Evolutionary conservation across 2,329 filamentous ascomycete genomes (phyloP), one percentile per base, ranked within the genome.

Genomic region (Fusarium sp.): DNA sequence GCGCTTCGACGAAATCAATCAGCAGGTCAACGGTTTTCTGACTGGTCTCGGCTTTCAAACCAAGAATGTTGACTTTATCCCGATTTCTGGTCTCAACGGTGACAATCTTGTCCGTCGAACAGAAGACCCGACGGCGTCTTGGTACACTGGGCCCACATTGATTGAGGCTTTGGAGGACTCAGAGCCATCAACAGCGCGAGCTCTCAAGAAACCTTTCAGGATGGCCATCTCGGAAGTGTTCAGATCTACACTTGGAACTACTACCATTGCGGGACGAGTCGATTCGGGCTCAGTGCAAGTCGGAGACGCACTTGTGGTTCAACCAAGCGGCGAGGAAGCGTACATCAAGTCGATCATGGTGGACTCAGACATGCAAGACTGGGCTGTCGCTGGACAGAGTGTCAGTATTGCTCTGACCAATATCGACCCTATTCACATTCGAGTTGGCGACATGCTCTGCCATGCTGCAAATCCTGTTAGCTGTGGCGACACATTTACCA

Each of bases 381-480:
- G 93, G 92, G 92, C 91, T 0, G 93, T 97, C 13, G 93, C 94
- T 1, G 94, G 94, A 1, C 92, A 98, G 71, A 96, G 95, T 57
- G 86, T 91, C 14, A 89, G 88, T 0, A 79, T 99, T n/a, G 90
- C 96, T 65, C 82, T 99, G 44, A 83, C 87, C 9, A 90, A 94
- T 65, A 92, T 97, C 71, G 94, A 98, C 68, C 85, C 91, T 0
- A 84, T 91, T 14, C 90, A 97, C 69, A 83, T 99, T 9, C 86
- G 87, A 41, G 83, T 90, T 8, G 95, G 95, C 17, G 93, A 98
- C 71, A 90, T 98, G 15, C 77, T 97, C n/a, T 97, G 93, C 76
- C 82, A 85, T 43, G 82, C 87, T 1, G 80, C 82, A 1, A 77
- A 83, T 2, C 89, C 92, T 0, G 88, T 97, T 31, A 77, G 80